Conservation (phyloP, 2,329 filamentous ascomycete genomes). For the Aspergillus aculeatus region DNA sequence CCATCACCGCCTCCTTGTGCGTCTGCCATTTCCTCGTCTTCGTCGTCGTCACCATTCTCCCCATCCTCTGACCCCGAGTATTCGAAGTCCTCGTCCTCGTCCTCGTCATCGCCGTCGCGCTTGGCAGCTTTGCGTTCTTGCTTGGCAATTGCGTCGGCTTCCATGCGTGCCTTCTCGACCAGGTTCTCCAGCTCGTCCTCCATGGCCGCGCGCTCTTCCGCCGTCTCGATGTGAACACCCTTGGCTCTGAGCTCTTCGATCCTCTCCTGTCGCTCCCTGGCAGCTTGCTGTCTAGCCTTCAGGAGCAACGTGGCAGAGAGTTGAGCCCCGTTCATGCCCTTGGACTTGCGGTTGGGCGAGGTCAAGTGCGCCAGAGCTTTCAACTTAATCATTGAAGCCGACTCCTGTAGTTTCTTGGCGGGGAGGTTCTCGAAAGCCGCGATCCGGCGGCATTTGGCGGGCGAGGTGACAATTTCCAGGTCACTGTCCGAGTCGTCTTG, state of each 20-base stretch:
- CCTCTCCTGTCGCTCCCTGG: slow-evolving; percentile 71
- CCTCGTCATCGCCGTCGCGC: slow-evolving; percentile 51
- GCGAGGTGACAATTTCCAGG: slow-evolving; percentile 61
- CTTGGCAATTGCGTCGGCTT: slow-evolving; percentile 75
- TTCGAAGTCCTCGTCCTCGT: slow-evolving; percentile 37
- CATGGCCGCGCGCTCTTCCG: slow-evolving; percentile 81
- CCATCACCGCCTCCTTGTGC: slow-evolving; percentile 24
- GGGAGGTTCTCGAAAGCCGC: slow-evolving; percentile 71
- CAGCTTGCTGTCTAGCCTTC: slow-evolving; percentile 77
- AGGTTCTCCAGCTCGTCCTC: slow-evolving; percentile 84
- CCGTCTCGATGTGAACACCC: slow-evolving; percentile 77
- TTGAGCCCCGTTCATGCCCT: slow-evolving; percentile 64
- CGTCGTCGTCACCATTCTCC: slow-evolving; percentile 40
- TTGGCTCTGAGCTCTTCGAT: slow-evolving; percentile 74
- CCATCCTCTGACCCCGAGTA: slow-evolving; percentile 50
- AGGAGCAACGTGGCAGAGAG: slow-evolving; percentile 67
- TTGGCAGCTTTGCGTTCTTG: slow-evolving; percentile 73
- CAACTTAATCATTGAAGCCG: slow-evolving; percentile 62
- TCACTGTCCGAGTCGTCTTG: slow-evolving; percentile 51
- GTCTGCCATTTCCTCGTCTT: slow-evolving; percentile 29
- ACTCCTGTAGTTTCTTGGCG: slow-evolving; percentile 60
- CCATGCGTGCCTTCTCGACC: slow-evolving; percentile 76
- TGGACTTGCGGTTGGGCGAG: slow-evolving; percentile 53
- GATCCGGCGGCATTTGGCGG: slow-evolving; percentile 42
- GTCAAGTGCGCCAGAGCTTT: slow-evolving; percentile 72